These are phyloP conservation scores for Stereocaulon alpinum DNA, from an alignment of 495 filamentous ascomycete genomes.

Conservation along the genomic window DNA sequence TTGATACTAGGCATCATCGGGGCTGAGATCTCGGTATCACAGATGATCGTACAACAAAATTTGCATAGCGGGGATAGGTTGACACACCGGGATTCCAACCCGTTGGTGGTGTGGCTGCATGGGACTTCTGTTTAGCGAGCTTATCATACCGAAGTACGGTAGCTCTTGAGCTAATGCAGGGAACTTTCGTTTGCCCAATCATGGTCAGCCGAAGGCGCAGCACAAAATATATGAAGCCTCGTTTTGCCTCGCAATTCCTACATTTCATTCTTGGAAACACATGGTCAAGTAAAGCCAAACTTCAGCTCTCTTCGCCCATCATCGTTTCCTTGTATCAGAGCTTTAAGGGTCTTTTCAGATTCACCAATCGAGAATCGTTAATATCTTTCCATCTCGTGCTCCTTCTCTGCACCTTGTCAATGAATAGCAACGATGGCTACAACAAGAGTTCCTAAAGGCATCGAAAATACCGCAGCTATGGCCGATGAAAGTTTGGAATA, in stretches of 20 bases:
- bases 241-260: not conserved
- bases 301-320: not conserved
- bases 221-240: not conserved
- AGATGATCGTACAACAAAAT: no score
- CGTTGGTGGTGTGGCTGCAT: not conserved
- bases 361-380: not conserved
- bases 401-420: not conserved
- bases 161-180: constrained; percentile 5
- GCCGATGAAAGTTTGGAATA: not conserved
- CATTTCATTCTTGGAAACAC: not conserved
- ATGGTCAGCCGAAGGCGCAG: not conserved
- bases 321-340: no score
- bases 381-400: not conserved
- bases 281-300: no score
- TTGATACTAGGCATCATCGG: no score
- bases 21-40: no score
- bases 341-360: not conserved
- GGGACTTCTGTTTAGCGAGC: not conserved
- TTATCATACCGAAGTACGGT: not conserved
- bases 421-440: not conserved
- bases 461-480: not conserved
- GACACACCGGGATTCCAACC: no score
- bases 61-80: no score
- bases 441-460: not conserved
- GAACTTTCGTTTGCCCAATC: constrained; percentile 6